Conservation (phyloP, 805 yeast genomes). For the Candida multigemmis region DNA sequence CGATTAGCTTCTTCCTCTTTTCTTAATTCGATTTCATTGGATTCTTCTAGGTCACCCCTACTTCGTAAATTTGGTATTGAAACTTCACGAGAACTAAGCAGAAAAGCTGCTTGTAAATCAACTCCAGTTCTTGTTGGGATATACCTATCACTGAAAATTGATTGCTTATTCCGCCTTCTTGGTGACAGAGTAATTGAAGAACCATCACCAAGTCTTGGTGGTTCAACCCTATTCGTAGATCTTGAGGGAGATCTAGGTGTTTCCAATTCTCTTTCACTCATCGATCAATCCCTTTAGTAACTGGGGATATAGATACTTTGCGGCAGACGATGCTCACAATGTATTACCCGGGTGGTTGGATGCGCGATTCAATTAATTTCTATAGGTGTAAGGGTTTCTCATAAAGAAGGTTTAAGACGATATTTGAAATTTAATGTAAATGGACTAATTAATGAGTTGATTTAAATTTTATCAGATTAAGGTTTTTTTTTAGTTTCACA, state of each 20-base stretch:
- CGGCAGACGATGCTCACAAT: too few relatives aligned
- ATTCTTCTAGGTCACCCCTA: constrained; percentile 18
- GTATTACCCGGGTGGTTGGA: too few relatives aligned
- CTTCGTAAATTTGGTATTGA: constrained; percentile 22
- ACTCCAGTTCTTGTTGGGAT: constrained; percentile 84
- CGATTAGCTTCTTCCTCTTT: constrained; percentile 77
- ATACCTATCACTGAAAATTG: constrained; percentile 71
- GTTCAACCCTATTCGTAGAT: constrained; percentile 27
- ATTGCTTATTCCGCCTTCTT: constrained; percentile 38
- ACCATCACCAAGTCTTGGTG: constrained; percentile 25
- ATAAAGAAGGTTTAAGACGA: too few relatives aligned
- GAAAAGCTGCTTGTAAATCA: constrained; percentile 80
- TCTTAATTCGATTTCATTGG: constrained; percentile 57
- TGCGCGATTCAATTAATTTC: too few relatives aligned
- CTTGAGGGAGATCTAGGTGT: constrained; percentile 36
- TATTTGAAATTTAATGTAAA: too few relatives aligned
- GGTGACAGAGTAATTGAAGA: constrained; percentile 23
- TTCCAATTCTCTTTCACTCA: constrained; percentile 11
- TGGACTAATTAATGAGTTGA: too few relatives aligned
- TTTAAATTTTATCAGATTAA: too few relatives aligned
- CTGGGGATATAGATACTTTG: too few relatives aligned
- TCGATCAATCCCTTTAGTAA: too few relatives aligned
- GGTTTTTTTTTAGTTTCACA: too few relatives aligned
- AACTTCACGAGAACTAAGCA: constrained; percentile 39
- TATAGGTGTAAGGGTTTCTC: too few relatives aligned